Evolutionary conservation across 345 rosid species (phyloP).

Genomic region (Reutealis trisperma): DNA sequence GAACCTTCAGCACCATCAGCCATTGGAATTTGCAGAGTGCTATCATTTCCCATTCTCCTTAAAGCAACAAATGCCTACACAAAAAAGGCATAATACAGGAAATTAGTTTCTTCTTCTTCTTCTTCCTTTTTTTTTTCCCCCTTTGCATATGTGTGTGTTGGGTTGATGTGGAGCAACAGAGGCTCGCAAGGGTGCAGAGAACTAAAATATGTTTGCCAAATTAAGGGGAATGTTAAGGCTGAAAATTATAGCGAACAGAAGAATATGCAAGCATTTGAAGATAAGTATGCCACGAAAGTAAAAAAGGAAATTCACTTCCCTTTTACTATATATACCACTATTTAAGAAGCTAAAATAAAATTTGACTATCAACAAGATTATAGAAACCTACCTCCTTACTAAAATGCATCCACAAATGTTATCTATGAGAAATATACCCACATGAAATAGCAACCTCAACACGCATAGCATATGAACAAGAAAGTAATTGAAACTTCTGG

Average conservation of each 20-base stretch:
- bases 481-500: not conserved
- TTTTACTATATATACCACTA: not conserved
- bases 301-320: not conserved
- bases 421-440: not conserved
- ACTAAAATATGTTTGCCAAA: not conserved
- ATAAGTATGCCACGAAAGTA: not conserved
- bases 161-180: too few relatives aligned
- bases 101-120: not conserved
- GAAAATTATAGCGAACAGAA: not conserved
- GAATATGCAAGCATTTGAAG: not conserved
- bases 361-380: not conserved
- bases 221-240: not conserved
- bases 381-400: not conserved
- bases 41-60: conserved; percentile 53
- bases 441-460: not conserved
- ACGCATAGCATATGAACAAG: not conserved
- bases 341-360: conserved; percentile 3
- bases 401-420: not conserved
- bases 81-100: not conserved
- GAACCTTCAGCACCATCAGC: conserved; percentile 43
- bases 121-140: too few relatives aligned
- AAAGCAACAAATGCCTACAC: conserved; percentile 26
- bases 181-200: not conserved
- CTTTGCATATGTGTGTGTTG: not conserved
- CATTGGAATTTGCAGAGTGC: conserved; percentile 36